Conservation (phyloP, 495 filamentous ascomycete genomes). For the Saxophila tyrrhenica region DNA sequence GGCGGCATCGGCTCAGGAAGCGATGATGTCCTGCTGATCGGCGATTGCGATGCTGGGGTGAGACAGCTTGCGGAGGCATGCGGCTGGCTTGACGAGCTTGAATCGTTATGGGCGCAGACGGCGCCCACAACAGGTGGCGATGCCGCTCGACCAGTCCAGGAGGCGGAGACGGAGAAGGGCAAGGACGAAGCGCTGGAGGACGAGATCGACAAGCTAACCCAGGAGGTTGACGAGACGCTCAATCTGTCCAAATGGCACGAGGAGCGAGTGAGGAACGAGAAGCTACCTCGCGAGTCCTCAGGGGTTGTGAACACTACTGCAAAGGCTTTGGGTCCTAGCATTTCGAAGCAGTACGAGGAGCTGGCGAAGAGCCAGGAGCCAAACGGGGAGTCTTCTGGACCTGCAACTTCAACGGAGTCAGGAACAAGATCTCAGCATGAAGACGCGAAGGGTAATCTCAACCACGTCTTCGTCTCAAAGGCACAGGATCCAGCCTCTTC, state of each 20-base stretch:
- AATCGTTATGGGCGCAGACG: constrained; percentile 51
- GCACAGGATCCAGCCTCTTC: neutral
- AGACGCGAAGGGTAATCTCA: constrained; percentile 5
- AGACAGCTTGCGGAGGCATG: constrained; percentile 67
- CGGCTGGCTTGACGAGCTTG: constrained; percentile 80
- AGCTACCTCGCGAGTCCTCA: neutral
- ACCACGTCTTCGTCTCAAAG: constrained; percentile 12
- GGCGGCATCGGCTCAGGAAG: constrained; percentile 62
- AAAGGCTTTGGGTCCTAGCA: neutral
- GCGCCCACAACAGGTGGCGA: too few relatives aligned
- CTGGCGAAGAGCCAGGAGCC: neutral
- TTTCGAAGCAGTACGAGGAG: neutral
- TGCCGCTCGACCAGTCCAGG: constrained; percentile 2
- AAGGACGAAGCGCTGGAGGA: constrained; percentile 43
- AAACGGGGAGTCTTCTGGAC: neutral
- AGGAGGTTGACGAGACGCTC: constrained; percentile 30
- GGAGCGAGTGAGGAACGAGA: constrained; percentile 11
- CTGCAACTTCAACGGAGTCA: neutral
- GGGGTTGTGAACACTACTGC: neutral
- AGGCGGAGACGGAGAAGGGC: constrained; percentile 7
- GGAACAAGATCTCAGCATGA: constrained; percentile 1
- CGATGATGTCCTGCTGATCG: constrained; percentile 67
- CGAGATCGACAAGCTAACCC: constrained; percentile 31
- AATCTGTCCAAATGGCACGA: constrained; percentile 23
- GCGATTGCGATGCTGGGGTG: constrained; percentile 75